These are phyloP conservation scores for Emergomyces orientalis DNA, from an alignment of 2,329 filamentous ascomycete species.

Conservation along the genomic window DNA sequence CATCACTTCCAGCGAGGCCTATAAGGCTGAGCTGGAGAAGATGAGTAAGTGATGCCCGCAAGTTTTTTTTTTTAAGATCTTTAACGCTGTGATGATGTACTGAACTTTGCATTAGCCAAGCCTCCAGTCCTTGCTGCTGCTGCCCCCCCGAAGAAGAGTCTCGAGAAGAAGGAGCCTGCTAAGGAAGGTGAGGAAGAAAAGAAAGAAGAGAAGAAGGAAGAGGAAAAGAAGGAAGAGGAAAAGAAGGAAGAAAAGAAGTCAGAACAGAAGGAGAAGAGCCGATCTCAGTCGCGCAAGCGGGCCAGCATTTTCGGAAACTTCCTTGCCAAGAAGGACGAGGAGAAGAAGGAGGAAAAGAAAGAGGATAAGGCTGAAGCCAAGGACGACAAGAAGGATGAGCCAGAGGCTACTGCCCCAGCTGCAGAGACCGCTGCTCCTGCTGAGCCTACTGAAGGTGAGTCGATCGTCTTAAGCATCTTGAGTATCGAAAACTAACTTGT, in stretches of 20 bases:
- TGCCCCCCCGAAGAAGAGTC: conserved; percentile 19
- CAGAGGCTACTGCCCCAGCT: conserved; percentile 30
- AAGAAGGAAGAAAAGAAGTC: conserved; percentile 27
- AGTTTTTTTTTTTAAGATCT: neutral
- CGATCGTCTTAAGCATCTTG: conserved; percentile 20
- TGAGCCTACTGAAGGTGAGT: conserved; percentile 30
- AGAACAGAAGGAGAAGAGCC: conserved; percentile 45
- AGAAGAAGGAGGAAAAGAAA: conserved; percentile 35
- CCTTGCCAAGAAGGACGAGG: conserved; percentile 53
- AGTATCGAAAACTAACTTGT: conserved; percentile 12
- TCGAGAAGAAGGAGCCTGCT: conserved; percentile 20
- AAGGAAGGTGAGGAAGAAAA: conserved; percentile 27
- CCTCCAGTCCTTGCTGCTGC: conserved; percentile 30
- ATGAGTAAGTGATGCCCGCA: conserved; percentile 43
- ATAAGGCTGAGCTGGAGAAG: conserved; percentile 77
- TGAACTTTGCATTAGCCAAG: conserved; percentile 30
- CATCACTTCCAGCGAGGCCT: conserved; percentile 69
- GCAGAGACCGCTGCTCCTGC: conserved; percentile 28
- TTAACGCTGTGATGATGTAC: neutral
- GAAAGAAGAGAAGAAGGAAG: conserved; percentile 26
- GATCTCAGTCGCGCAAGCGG: conserved; percentile 50
- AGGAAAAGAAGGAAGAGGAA: conserved; percentile 27
- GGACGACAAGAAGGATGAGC: conserved; percentile 27
- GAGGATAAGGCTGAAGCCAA: conserved; percentile 39
- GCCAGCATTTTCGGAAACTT: conserved; percentile 50